A percentile compares a stretch with the other conserved stretches of the same genome.
These are phyloP conservation scores for Pseudocercospora fuligena DNA, from an alignment of 2,329 filamentous ascomycete genomes.

Conservation along the genomic window DNA sequence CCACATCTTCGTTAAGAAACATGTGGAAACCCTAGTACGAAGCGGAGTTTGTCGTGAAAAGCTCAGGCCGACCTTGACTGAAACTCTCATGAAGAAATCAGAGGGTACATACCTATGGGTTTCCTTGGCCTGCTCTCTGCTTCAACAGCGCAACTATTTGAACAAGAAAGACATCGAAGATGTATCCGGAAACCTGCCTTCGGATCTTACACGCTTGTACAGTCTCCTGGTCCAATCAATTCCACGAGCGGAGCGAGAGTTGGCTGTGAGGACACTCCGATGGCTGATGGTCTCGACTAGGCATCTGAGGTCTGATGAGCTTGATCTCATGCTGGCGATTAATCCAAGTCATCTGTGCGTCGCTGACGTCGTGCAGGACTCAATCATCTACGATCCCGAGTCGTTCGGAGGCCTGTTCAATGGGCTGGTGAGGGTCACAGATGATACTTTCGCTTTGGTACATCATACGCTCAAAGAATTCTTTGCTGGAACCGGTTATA, in stretches of 20 bases:
- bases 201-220: background rate
- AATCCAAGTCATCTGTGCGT: conserved; percentile 1
- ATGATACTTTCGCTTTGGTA: conserved; percentile 6
- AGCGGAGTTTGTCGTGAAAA: conserved; percentile 7
- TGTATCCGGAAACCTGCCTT: background rate
- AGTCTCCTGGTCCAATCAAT: conserved; percentile 1
- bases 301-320: background rate
- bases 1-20: background rate
- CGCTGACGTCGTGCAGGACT: background rate
- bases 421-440: background rate
- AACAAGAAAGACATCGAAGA: conserved; percentile 3
- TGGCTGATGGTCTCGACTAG: conserved; percentile 5
- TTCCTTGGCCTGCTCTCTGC: conserved; percentile 9
- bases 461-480: conserved; percentile 4
- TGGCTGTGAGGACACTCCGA: conserved; percentile 5
- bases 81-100: conserved; percentile 7
- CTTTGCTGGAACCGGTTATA: background rate
- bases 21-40: conserved; percentile 5
- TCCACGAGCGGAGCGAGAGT: conserved; percentile 4
- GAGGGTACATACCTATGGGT: conserved; percentile 6
- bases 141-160: background rate
- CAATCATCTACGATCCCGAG: background rate
- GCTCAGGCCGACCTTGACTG: background rate
- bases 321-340: conserved; percentile 4
- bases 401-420: background rate